Evolutionary conservation across 345 rosid genomes (phyloP), one percentile per base, ranked within the genome.

Genomic region (Cardamine chenopodiifolia): DNA sequence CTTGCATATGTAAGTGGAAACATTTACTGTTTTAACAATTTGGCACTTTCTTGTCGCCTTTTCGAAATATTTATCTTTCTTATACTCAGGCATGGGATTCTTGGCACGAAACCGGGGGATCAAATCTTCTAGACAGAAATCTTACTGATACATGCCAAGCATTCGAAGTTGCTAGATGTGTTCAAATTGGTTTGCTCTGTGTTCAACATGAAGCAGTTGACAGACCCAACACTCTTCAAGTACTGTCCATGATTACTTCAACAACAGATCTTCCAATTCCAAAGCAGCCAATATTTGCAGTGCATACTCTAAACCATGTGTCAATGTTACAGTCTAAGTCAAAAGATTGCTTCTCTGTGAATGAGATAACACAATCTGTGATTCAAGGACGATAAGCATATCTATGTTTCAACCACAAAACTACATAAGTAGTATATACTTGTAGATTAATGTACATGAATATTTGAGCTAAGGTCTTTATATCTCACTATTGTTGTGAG

Each of bases 1-100:
- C 72, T 71, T 64, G 80, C 75, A 47, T 77, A 70, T 37, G 80
- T 77, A 77, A 63, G 76, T 76, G 42, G 8, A 56, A 7, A 58
- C 18, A 11, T 53, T 45, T 59, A 52, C 48, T 34, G 15, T 22
- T 9, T 7, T 17, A n/a, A 13, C 25, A 6, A 1, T 32, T 22
- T 53, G 18, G 23, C 49, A 53, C 58, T 68, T 34, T 17, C 22
- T 6, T 6, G 50, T 23, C 0, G 26, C 23, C 50, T 2, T 56
- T 53, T 25, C 31, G 1, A 14, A 28, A 52, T 25, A 52, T 37
- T 35, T 6, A 2, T 17, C 5, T 35, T 53, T 65, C 12, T 8
- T 8, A 40, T 20, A 20, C n/a, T 13, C 53, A 69, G 79, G 68
- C 79, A 10, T 75, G 74, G 74, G 75, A 62, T 18, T 63, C 71